Evolutionary conservation across 768 basidiomycete species (phyloP), one percentile per base, ranked within the genome.

Genomic region (Suillus placidus): DNA sequence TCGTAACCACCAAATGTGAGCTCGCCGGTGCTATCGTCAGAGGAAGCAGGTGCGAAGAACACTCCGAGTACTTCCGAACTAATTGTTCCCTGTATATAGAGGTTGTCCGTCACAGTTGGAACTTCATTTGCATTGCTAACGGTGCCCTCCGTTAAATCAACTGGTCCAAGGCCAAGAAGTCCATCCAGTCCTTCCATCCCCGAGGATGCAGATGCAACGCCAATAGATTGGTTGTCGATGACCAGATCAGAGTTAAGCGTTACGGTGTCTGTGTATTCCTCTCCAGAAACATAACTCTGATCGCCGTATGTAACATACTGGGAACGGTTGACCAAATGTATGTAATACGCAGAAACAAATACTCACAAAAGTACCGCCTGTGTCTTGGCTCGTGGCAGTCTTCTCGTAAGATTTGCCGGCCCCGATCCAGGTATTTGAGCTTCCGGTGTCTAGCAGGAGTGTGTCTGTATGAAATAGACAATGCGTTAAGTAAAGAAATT

Each of bases 401-500:
- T 71, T 77, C 4, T 64, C 71, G 71, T 82, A 87, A 55, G 71
- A 61, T 71, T 76, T 78, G 66, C 71, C 76, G 12, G 85, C 86
- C 49, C 85, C 86, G 34, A 86, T 73, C 86, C 85, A 87, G 26
- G 82, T 83, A 72, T 82, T 83, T 63, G 75, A 82, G 75, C 74
- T 80, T 69, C 72, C 82, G 69, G 58, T 70, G 67, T 47, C 42
- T 47, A 55, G 10, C 38, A 71, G 35, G 47, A 71, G 67, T 20
- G 61, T 57, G 54, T 70, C 74, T 74, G 40, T 16, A 47, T 23
- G 13, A 34, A 18, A 34, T 49, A 23, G 16, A 30, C 8, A 26
- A 6, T 4, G 2, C 1, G 5, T 49, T 13, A 34, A 13, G 8
- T 26, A 30, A 20, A n/a, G 38, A n/a, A 35, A 23, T 30, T 18